Conservation (phyloP, 345 rosid species). For the Geranium brycei region DNA sequence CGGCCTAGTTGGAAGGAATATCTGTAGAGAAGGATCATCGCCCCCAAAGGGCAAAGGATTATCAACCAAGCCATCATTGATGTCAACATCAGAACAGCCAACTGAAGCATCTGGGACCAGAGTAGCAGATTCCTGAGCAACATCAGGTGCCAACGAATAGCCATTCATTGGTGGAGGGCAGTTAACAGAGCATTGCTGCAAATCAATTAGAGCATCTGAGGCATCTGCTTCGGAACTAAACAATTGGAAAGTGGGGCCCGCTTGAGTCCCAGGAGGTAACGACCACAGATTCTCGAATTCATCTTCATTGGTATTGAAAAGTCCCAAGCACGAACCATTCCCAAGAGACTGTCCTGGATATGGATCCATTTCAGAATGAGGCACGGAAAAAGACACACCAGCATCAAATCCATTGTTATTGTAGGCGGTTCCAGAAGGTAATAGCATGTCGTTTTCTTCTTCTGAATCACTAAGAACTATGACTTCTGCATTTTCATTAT, state of each 20-base stretch:
- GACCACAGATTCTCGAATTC: slow-evolving; percentile 69
- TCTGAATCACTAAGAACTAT: slow-evolving; percentile 91
- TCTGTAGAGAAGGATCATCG: slow-evolving; percentile 86
- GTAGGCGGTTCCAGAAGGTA: slow-evolving; percentile 40
- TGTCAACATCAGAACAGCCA: slow-evolving; percentile 34
- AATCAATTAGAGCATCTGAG: slow-evolving; percentile 45
- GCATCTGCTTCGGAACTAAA: slow-evolving; percentile 48
- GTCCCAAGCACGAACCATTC: slow-evolving; percentile 50
- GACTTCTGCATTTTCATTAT: slow-evolving; percentile 46
- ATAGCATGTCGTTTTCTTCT: slow-evolving; percentile 51
- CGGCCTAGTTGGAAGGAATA: slow-evolving; percentile 79
- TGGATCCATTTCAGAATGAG: slow-evolving; percentile 45
- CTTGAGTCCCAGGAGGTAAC: slow-evolving; percentile 54
- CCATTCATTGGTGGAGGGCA: slow-evolving; percentile 53
- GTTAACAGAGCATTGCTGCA: slow-evolving; percentile 40
- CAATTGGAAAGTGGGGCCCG: slow-evolving; percentile 61
- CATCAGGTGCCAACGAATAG: slow-evolving; percentile 45
- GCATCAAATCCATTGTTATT: slow-evolving; percentile 34
- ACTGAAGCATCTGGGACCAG: slow-evolving; percentile 39
- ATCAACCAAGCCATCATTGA: slow-evolving; percentile 63
- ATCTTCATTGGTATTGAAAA: slow-evolving; percentile 41
- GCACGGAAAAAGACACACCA: slow-evolving; percentile 43
- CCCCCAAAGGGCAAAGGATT: slow-evolving; percentile 64
- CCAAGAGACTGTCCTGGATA: slow-evolving; percentile 46
- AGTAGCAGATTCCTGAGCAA: slow-evolving; percentile 31